A percentile compares a stretch with the other conserved stretches of the same genome.
phyloP scores from a whole-genome alignment of 192 early-diverging fungal genomes.

The Coemansia sp. region DNA sequence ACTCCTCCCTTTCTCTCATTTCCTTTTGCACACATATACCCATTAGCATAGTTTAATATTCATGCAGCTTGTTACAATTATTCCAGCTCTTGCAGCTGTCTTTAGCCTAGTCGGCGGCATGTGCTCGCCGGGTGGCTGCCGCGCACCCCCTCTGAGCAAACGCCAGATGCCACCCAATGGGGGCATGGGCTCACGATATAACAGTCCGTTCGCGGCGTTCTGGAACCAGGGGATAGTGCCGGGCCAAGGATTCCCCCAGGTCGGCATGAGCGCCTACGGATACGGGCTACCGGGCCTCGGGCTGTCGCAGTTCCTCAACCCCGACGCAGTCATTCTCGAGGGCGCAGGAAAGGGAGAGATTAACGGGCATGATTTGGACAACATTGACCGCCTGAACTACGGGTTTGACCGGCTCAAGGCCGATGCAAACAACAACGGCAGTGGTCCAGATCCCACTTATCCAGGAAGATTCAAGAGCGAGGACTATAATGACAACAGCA shows the following conservation, averaged over 20 bases:
- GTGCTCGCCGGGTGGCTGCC: background rate
- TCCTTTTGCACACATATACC: background rate
- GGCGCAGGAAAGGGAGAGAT: constrained; percentile 41
- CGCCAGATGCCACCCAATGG: constrained; percentile 24
- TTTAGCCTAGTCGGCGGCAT: background rate
- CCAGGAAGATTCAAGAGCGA: constrained; percentile 39
- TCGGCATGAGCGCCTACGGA: constrained; percentile 51
- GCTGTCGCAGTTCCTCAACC: constrained; percentile 17
- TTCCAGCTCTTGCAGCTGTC: background rate
- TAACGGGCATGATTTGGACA: constrained; percentile 28
- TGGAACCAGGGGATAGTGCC: constrained; percentile 46
- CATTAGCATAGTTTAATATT: background rate
- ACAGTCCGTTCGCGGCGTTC: constrained; percentile 36
- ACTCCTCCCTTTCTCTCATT: background rate
- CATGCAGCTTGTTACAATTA: background rate
- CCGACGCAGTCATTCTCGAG: constrained; percentile 33
- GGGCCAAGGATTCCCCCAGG: constrained; percentile 42
- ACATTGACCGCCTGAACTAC: constrained; percentile 25
- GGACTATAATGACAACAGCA: constrained; percentile 5
- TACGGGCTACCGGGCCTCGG: constrained; percentile 41
- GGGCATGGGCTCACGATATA: constrained; percentile 15
- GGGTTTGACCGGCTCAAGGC: constrained; percentile 22
- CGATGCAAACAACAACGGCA: background rate
- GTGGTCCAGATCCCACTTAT: constrained; percentile 25
- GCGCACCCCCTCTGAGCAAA: background rate